phyloP scores from a whole-genome alignment of 208 protist species.

The Crithidia fasciculata region DNA sequence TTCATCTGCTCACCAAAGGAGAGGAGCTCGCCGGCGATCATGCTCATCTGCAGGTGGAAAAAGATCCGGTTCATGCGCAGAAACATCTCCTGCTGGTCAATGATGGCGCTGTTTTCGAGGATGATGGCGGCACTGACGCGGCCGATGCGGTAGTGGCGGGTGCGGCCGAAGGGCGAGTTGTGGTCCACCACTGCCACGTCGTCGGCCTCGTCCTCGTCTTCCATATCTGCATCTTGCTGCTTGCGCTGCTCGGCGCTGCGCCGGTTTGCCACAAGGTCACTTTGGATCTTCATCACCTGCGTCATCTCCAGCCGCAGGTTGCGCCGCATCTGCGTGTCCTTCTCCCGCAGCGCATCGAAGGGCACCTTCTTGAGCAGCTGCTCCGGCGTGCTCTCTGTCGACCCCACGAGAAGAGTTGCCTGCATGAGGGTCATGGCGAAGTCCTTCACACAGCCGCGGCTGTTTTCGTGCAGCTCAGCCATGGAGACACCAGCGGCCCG shows the following conservation, averaged over 20 bases:
- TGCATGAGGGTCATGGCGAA: slow-evolving; percentile 27
- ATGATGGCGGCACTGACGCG: slow-evolving; percentile 18
- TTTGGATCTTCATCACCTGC: slow-evolving; percentile 22
- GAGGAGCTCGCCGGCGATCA: slow-evolving; percentile 46
- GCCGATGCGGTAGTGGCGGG: slow-evolving; percentile 16
- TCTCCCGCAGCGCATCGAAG: slow-evolving; percentile 39
- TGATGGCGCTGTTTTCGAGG: slow-evolving; percentile 23
- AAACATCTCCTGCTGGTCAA: slow-evolving; percentile 38
- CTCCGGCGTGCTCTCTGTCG: slow-evolving; percentile 39
- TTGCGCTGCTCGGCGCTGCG: slow-evolving; percentile 10
- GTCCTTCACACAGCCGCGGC: slow-evolving; percentile 27
- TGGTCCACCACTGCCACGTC: not conserved
- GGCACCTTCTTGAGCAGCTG: slow-evolving; percentile 38
- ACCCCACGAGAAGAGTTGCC: slow-evolving; percentile 25
- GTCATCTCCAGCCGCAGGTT: slow-evolving; percentile 47
- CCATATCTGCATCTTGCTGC: slow-evolving; percentile 6
- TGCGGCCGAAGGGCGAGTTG: slow-evolving; percentile 3
- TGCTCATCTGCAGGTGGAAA: slow-evolving; percentile 37
- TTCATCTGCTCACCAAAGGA: slow-evolving; percentile 49
- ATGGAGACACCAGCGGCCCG: slow-evolving; percentile 8
- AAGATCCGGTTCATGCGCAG: slow-evolving; percentile 38
- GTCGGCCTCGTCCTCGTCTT: slow-evolving; percentile 6
- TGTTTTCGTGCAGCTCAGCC: slow-evolving; percentile 31
- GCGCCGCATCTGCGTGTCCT: slow-evolving; percentile 39
- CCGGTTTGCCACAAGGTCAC: slow-evolving; percentile 2